Conservation (phyloP, 108 stramenopile genomes). For the Chaetoceros muelleri region DNA sequence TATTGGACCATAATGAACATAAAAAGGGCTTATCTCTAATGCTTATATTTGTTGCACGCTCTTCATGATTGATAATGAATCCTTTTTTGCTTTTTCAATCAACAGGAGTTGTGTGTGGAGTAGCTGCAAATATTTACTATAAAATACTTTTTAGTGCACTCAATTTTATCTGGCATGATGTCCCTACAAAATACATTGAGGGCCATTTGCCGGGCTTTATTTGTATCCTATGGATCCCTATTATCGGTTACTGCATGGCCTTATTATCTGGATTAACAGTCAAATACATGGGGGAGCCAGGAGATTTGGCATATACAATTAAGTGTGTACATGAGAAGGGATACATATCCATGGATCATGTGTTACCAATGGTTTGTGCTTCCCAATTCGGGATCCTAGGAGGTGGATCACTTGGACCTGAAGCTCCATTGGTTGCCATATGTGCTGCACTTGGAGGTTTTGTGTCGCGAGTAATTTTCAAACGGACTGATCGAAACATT, state of each 20-base stretch:
- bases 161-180: conserved; percentile 34
- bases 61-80: not conserved
- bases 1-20: too few relatives aligned
- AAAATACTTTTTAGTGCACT: conserved; percentile 27
- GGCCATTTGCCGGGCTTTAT: conserved; percentile 21
- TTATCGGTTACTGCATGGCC: conserved; percentile 26
- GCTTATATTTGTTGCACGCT: too few relatives aligned
- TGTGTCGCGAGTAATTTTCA: conserved; percentile 36
- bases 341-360: conserved; percentile 47
- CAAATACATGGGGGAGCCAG: conserved; percentile 49
- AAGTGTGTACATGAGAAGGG: conserved; percentile 47
- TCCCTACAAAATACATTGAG: conserved; percentile 35
- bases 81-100: not conserved
- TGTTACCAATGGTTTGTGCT: conserved; percentile 49
- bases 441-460: conserved; percentile 52
- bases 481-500: conserved; percentile 26
- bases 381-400: conserved; percentile 48
- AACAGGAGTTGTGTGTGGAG: conserved; percentile 28
- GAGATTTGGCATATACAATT: conserved; percentile 58
- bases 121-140: conserved; percentile 53
- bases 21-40: too few relatives aligned
- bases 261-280: conserved; percentile 37
- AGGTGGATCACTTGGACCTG: conserved; percentile 36
- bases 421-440: conserved; percentile 31
- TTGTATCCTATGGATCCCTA: conserved; percentile 47